Base-by-base conservation (phyloP, 2,329 filamentous ascomycete genomes). In the Fusarium albidum region DNA sequence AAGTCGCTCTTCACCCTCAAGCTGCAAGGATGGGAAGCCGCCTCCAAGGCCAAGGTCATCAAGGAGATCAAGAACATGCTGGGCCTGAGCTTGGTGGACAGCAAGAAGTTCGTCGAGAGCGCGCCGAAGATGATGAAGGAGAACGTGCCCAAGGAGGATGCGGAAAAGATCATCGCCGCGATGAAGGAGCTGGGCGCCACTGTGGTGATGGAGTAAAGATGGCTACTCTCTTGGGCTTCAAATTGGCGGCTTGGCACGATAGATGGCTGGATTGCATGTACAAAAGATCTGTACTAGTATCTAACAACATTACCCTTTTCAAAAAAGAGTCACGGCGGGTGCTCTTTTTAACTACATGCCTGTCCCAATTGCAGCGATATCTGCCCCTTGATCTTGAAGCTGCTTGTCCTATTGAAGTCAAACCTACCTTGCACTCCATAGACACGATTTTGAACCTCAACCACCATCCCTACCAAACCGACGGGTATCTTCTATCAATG, bases 31-130 rank as follows among this genome's bases (percentile, higher is more conserved):
- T 96, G 98, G 74, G 96, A 99, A 46, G 83, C 92, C 25, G 83
- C 79, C 43, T 81, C 94, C 63, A 99, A 99, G 83, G 92, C 96
- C 69, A 99, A 99, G 89, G 82, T 99, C 69, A 99, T 99, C 84
- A 99, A 99, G 86, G 95, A 99, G 82, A 85, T 99, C 81, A 99
- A 99, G 87, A 88, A 86, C 71, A 83, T 99, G 86, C 82, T 99
- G 56, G 95, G 95, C 35, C 79, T 99, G 72, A 96, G 91, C 74
- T 84, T 99, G 80, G 96, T 99, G 67, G 95, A 99, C 78, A 96
- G 91, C 80, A 99, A 99, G 89, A 99, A 99, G 83, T 99, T 99
- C 71, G 95, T 99, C 64, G 95, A 99, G 84, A 92, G 91, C 72
- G 93, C 91, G 66, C 95, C 95, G 62, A 99, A 99, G 89, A 81